phyloP scores from a whole-genome alignment of 2,329 filamentous ascomycete genomes.

The Colletotrichum sublineola region DNA sequence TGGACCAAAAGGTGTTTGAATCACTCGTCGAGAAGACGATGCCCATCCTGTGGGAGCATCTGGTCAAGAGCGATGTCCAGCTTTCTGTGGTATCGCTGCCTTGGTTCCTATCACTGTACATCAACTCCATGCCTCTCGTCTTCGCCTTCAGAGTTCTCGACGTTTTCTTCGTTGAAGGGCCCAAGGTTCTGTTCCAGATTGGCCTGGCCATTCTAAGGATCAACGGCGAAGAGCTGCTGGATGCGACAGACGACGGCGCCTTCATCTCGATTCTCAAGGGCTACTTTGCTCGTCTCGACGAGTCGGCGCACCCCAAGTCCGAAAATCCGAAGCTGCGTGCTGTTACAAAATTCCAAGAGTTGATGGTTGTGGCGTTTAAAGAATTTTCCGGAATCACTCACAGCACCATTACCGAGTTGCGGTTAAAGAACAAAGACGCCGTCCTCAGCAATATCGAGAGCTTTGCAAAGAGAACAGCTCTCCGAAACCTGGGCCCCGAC shows the following conservation, averaged over 20 bases:
- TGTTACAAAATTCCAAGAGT: constrained; percentile 95
- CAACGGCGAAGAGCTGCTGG: constrained; percentile 94
- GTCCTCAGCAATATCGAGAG: constrained; percentile 97
- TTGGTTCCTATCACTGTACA: constrained; percentile 98
- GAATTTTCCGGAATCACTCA: constrained; percentile 98
- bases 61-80: constrained; percentile 97
- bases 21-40: constrained; percentile 98
- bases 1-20: constrained; percentile 98
- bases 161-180: constrained; percentile 97
- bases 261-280: constrained; percentile 97
- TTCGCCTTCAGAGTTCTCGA: constrained; percentile 97
- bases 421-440: constrained; percentile 92
- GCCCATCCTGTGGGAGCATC: constrained; percentile 97
- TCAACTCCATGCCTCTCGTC: constrained; percentile 99
- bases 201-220: constrained; percentile 96
- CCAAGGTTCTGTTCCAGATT: constrained; percentile 97
- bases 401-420: constrained; percentile 88
- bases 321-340: constrained; percentile 95
- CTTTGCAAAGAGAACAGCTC: constrained; percentile 96
- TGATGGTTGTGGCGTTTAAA: constrained; percentile 99
- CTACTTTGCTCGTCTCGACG: constrained; percentile 93
- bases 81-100: constrained; percentile 96
- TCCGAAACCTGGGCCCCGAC: constrained; percentile 94
- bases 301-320: constrained; percentile 94
- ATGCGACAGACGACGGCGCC: constrained; percentile 92